phyloP scores from a whole-genome alignment of 139 green algal species.

The Coelastrella sp. region DNA sequence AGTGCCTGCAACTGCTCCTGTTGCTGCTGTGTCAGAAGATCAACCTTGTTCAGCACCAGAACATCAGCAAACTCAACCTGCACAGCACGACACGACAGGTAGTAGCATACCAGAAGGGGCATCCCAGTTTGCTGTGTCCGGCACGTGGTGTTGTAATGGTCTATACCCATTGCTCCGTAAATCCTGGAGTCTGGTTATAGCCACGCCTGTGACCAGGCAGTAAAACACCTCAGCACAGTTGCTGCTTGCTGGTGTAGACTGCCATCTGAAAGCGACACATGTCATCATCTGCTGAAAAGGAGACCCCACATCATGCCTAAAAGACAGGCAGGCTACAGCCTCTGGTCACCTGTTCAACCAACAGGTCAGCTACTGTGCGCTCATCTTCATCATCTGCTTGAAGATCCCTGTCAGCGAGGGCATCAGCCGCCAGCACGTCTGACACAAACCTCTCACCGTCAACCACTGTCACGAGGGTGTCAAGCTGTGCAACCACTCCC shows the following conservation, averaged over 20 bases:
- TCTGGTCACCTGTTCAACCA: constrained; percentile 70
- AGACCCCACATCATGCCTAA: no score
- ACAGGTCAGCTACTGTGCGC: constrained; percentile 68
- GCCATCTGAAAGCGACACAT: no score
- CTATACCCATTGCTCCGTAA: no score
- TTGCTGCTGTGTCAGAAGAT: constrained; percentile 63
- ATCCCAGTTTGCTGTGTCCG: no score
- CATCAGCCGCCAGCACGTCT: constrained; percentile 56
- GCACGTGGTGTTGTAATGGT: no score
- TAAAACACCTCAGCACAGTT: no score
- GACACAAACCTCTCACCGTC: constrained; percentile 62
- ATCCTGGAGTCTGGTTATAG: no score
- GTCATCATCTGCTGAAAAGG: no score
- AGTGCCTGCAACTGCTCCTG: constrained; percentile 63
- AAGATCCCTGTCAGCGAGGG: constrained; percentile 57
- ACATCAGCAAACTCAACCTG: constrained; percentile 82
- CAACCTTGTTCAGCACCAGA: constrained; percentile 82
- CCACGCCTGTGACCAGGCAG: no score
- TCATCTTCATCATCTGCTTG: constrained; percentile 70
- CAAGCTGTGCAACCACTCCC: constrained; percentile 51
- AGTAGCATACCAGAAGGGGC: neutral
- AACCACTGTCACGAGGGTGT: constrained; percentile 64
- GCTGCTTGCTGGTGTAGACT: no score
- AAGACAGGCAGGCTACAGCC: no score
- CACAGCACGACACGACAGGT: neutral